A percentile compares a stretch with the other conserved stretches of the same genome.
phyloP scores from a whole-genome alignment of 768 basidiomycete species.

The Austroboletus festivus region DNA sequence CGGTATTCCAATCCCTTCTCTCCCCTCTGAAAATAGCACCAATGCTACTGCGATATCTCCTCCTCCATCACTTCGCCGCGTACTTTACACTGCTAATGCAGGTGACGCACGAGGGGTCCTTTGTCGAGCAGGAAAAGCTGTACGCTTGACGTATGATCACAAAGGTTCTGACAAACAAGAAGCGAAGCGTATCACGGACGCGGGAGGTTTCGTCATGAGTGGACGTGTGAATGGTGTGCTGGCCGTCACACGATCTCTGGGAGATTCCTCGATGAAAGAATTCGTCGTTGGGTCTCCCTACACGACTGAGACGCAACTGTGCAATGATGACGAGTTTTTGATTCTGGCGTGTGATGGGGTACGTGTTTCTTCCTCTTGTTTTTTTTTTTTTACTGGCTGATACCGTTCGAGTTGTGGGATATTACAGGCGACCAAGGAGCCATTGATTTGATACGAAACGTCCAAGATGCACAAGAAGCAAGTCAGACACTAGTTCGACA shows the following conservation, averaged over 20 bases:
- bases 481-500: slow-evolving; percentile 75
- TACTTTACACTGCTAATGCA: slow-evolving; percentile 93
- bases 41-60: slow-evolving; percentile 39
- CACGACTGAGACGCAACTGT: slow-evolving; percentile 94
- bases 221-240: slow-evolving; percentile 97
- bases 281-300: slow-evolving; percentile 98
- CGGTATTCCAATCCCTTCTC: slow-evolving; percentile 1
- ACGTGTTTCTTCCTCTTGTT: slow-evolving; percentile 33
- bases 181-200: slow-evolving; percentile 95
- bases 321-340: slow-evolving; percentile 89
- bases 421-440: slow-evolving; percentile 89
- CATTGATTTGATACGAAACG: slow-evolving; percentile 74
- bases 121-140: slow-evolving; percentile 84
- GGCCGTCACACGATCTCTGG: slow-evolving; percentile 92
- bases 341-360: slow-evolving; percentile 98
- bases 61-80: slow-evolving; percentile 56
- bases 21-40: slow-evolving; percentile 31
- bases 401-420: slow-evolving; percentile 80
- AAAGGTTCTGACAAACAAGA: slow-evolving; percentile 97
- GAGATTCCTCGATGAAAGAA: slow-evolving; percentile 98
- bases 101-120: slow-evolving; percentile 95
- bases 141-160: slow-evolving; percentile 96
- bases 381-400: slow-evolving; percentile 6
- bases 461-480: slow-evolving; percentile 79
- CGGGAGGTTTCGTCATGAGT: slow-evolving; percentile 98